Evolutionary conservation across 805 yeast genomes (phyloP).

Genomic region (Myxozyma monticola): DNA sequence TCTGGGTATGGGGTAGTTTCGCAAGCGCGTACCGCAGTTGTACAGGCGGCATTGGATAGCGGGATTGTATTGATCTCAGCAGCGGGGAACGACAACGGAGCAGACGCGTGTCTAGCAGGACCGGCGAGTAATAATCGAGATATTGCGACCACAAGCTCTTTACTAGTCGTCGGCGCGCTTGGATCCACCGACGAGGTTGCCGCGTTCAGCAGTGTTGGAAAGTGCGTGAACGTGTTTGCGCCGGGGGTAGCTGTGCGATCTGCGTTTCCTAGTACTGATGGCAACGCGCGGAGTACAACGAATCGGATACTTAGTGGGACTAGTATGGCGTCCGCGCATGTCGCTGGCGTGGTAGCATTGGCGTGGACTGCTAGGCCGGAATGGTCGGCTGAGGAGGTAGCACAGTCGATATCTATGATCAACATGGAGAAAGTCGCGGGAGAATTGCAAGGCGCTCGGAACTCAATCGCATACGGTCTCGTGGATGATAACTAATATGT

Average conservation of each 20-base stretch:
- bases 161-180: conserved; percentile 51
- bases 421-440: not conserved
- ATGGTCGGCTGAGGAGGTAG: conserved; percentile 6
- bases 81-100: conserved; percentile 80
- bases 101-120: conserved; percentile 84
- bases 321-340: conserved; percentile 98
- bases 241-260: conserved; percentile 90
- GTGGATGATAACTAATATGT: not conserved
- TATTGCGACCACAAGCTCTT: conserved; percentile 59
- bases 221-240: conserved; percentile 9
- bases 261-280: conserved; percentile 21
- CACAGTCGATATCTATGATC: conserved; percentile 1
- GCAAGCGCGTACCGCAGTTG: conserved; percentile 81
- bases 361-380: conserved; percentile 6
- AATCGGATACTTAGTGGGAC: conserved; percentile 67
- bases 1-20: conserved; percentile 93
- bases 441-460: not conserved
- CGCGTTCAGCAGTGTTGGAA: conserved; percentile 3
- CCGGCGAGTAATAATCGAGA: conserved; percentile 61
- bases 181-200: conserved; percentile 7
- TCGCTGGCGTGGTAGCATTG: conserved; percentile 64
- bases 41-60: conserved; percentile 82
- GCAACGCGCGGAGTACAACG: conserved; percentile 39
- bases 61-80: conserved; percentile 92
- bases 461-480: conserved; percentile 2